These are phyloP conservation scores for Spencermartinsiella europaea DNA, from an alignment of 805 yeast species.

Conservation along the genomic window DNA sequence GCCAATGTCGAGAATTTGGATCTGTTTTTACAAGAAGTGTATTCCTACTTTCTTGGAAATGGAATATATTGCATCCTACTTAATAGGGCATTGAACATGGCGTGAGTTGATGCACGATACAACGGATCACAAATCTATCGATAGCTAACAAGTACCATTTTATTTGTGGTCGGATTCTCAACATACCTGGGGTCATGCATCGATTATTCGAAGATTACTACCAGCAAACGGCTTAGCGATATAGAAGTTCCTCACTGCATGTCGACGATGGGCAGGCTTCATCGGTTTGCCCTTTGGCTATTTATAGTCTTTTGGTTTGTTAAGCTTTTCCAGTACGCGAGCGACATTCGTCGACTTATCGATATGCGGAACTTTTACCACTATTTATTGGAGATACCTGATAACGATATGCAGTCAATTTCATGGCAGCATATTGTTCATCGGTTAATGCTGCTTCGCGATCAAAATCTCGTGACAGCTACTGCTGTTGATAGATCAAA, in stretches of 20 bases:
- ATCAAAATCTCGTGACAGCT: slow-evolving; percentile 70
- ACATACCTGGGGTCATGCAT: slow-evolving; percentile 80
- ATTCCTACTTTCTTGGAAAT: slow-evolving; percentile 76
- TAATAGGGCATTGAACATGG: slow-evolving; percentile 57
- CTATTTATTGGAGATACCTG: slow-evolving; percentile 63
- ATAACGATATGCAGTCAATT: slow-evolving; percentile 84
- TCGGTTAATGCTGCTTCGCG: slow-evolving; percentile 65
- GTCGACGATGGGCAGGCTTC: slow-evolving; percentile 39
- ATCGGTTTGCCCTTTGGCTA: slow-evolving; percentile 59
- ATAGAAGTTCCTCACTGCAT: slow-evolving; percentile 47
- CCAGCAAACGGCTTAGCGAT: slow-evolving; percentile 31
- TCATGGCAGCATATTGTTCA: slow-evolving; percentile 87
- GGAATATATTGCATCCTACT: slow-evolving; percentile 79
- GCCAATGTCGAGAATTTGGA: slow-evolving; percentile 93
- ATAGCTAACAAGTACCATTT: slow-evolving; percentile 42
- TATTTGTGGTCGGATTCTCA: slow-evolving; percentile 74
- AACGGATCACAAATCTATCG: too few relatives aligned
- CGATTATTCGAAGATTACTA: slow-evolving; percentile 48
- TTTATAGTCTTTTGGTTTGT: slow-evolving; percentile 44
- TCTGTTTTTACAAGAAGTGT: slow-evolving; percentile 72
- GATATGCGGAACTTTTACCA: slow-evolving; percentile 77
- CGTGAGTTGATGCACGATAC: slow-evolving; percentile 19
- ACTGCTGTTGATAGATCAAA: slow-evolving; percentile 28
- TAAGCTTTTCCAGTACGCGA: slow-evolving; percentile 39
- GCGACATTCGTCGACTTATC: slow-evolving; percentile 59